These are phyloP conservation scores for Rhizomucor pusillus DNA, from an alignment of 371 early-diverging fungal genomes.

Conservation along the genomic window DNA sequence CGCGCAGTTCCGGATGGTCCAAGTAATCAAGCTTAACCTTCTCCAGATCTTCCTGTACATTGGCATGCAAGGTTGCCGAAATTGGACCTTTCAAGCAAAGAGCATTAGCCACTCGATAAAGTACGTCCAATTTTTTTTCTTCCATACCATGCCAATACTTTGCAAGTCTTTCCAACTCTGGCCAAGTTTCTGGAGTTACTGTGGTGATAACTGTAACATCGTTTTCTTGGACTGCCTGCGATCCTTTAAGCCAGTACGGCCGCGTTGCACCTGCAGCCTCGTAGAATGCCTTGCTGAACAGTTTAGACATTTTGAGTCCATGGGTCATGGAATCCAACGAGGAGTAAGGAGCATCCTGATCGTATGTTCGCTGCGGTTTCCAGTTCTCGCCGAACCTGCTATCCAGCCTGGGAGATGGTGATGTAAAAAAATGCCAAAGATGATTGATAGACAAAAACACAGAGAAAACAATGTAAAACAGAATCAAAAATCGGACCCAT, in stretches of 20 bases:
- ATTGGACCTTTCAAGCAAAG: slow-evolving; percentile 29
- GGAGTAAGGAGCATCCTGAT: slow-evolving; percentile 37
- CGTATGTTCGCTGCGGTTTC: slow-evolving; percentile 45
- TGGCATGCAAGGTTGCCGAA: slow-evolving; percentile 38
- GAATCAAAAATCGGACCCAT: slow-evolving; percentile 23
- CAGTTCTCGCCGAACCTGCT: slow-evolving; percentile 24
- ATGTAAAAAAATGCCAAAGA: slow-evolving; percentile 28
- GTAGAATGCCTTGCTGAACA: slow-evolving; percentile 41
- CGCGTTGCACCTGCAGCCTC: slow-evolving; percentile 29
- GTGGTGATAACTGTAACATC: slow-evolving; percentile 40
- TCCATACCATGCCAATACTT: slow-evolving; percentile 44
- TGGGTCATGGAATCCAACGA: slow-evolving; percentile 40
- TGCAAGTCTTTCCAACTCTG: slow-evolving; percentile 34
- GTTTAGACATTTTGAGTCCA: slow-evolving; percentile 42
- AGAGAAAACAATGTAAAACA: slow-evolving; percentile 43
- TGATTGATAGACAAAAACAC: slow-evolving; percentile 42
- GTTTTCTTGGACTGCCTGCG: slow-evolving; percentile 17
- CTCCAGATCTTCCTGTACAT: slow-evolving; percentile 7
- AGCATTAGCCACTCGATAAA: not conserved
- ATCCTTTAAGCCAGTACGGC: slow-evolving; percentile 41
- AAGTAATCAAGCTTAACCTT: slow-evolving; percentile 20
- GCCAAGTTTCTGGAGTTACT: slow-evolving; percentile 35
- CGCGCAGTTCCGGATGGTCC: slow-evolving; percentile 19
- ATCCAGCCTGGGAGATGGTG: slow-evolving; percentile 11
- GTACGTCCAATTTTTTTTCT: not conserved